phyloP scores from a whole-genome alignment of 2,329 filamentous ascomycete species.

The Mycogone perniciosa region DNA sequence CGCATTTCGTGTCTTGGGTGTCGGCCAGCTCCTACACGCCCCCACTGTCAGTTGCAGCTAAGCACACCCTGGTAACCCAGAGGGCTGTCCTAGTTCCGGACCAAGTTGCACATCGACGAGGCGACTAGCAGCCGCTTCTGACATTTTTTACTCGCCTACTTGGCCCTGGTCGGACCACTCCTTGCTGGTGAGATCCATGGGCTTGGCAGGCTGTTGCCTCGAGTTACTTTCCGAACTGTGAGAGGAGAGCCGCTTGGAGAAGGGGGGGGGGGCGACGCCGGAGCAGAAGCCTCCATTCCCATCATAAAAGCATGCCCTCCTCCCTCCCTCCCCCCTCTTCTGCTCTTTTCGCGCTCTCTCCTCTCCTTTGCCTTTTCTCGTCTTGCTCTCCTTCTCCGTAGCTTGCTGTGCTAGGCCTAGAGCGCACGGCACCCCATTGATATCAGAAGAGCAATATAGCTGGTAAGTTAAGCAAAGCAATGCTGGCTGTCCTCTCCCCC shows the following conservation, averaged over 20 bases:
- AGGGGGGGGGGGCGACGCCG: slow-evolving; percentile 11
- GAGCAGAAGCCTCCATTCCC: slow-evolving; percentile 7
- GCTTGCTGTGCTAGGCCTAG: slow-evolving; percentile 4
- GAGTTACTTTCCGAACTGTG: background rate
- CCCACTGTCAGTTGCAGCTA: slow-evolving; percentile 17
- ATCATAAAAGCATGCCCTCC: slow-evolving; percentile 12
- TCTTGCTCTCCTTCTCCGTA: slow-evolving; percentile 21
- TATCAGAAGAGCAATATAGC: slow-evolving; percentile 9
- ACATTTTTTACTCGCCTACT: slow-evolving; percentile 4
- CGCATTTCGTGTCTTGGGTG: slow-evolving; percentile 5
- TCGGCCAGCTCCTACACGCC: slow-evolving; percentile 7
- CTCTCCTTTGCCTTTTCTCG: slow-evolving; percentile 15
- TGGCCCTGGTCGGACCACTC: slow-evolving; percentile 10
- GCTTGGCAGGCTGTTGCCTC: slow-evolving; percentile 8
- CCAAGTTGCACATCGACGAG: background rate
- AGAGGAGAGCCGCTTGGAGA: slow-evolving; percentile 2
- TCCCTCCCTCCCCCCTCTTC: slow-evolving; percentile 12
- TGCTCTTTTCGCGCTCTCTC: slow-evolving; percentile 13
- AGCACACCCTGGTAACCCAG: slow-evolving; percentile 8
- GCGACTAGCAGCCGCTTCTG: slow-evolving; percentile 11
- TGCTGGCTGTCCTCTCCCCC: background rate
- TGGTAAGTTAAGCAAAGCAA: slow-evolving; percentile 7
- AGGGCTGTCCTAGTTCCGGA: slow-evolving; percentile 3
- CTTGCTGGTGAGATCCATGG: slow-evolving; percentile 10
- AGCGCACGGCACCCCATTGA: slow-evolving; percentile 11